phyloP scores from a whole-genome alignment of 495 filamentous ascomycete genomes.

The Tetracladium setigerum region DNA sequence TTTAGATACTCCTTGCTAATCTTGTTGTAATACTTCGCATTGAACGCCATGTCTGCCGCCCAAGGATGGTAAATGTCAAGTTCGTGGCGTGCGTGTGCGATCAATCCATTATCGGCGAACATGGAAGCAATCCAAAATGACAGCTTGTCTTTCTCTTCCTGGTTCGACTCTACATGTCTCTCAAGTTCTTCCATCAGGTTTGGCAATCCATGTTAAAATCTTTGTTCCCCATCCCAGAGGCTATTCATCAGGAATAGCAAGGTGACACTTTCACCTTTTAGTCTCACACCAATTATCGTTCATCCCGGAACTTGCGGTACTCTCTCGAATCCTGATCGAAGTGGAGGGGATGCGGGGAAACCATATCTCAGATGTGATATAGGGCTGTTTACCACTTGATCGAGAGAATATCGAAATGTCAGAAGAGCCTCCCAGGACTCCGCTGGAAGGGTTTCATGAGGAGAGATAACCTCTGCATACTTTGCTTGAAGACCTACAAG shows the following conservation, averaged over 20 bases:
- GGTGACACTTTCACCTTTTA: neutral
- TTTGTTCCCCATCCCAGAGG: conserved; percentile 12
- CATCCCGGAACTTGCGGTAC: neutral
- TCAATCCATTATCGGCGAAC: conserved; percentile 36
- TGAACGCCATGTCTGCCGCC: conserved; percentile 30
- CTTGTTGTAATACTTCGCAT: conserved; percentile 15
- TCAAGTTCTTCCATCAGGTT: conserved; percentile 39
- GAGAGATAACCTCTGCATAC: conserved; percentile 23
- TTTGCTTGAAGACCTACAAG: conserved; percentile 24
- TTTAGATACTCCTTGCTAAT: conserved; percentile 24
- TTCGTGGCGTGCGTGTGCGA: conserved; percentile 32
- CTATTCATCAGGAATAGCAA: neutral
- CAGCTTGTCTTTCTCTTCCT: conserved; percentile 26
- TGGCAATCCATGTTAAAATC: conserved; percentile 24
- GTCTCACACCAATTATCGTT: neutral
- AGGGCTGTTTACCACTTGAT: conserved; percentile 20
- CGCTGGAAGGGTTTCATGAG: conserved; percentile 25
- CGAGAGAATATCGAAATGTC: conserved; percentile 26
- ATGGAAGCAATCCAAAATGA: conserved; percentile 27
- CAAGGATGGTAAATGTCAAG: conserved; percentile 40
- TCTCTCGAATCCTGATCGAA: neutral
- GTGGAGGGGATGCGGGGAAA: neutral
- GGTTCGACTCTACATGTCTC: conserved; percentile 30
- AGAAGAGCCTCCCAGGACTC: conserved; percentile 28
- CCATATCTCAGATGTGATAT: conserved; percentile 5